These are phyloP conservation scores for Brassica carinata DNA, from an alignment of 345 rosid genomes.

Conservation along the genomic window DNA sequence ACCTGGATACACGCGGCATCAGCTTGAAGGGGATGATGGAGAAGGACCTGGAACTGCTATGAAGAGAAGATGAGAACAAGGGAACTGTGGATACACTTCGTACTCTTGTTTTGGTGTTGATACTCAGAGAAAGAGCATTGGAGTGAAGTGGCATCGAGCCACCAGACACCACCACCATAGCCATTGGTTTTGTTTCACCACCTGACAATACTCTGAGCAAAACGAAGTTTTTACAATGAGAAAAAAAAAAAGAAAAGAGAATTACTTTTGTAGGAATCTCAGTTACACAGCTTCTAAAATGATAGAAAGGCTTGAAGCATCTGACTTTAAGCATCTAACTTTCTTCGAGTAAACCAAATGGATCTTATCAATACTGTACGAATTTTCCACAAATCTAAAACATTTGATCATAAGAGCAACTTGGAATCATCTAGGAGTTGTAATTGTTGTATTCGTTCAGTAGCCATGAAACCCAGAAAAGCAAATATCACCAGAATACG, in stretches of 20 bases:
- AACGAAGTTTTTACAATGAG: background rate
- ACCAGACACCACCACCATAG: constrained; percentile 33
- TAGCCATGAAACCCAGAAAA: background rate
- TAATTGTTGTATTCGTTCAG: background rate
- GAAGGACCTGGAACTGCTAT: constrained; percentile 17
- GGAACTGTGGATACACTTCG: constrained; percentile 22
- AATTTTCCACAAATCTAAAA: background rate
- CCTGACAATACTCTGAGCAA: constrained; percentile 17
- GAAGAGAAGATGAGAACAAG: constrained; percentile 30
- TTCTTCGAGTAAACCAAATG: background rate
- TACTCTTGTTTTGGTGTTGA: constrained; percentile 33
- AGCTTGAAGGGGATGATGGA: constrained; percentile 38
- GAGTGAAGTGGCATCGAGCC: constrained; percentile 28
- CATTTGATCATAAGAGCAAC: background rate
- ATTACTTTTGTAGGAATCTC: background rate
- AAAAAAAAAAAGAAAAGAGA: constrained; percentile 4
- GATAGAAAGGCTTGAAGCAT: background rate
- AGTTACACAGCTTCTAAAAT: background rate
- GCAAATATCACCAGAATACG: background rate
- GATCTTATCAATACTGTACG: background rate
- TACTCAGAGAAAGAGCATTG: constrained; percentile 33
- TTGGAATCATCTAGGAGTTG: background rate
- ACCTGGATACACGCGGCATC: constrained; percentile 27
- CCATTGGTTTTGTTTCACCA: constrained; percentile 17
- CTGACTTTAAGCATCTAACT: background rate